Evolutionary conservation across 139 green algal genomes (phyloP).

Genomic region (Coelastrella sp.): DNA sequence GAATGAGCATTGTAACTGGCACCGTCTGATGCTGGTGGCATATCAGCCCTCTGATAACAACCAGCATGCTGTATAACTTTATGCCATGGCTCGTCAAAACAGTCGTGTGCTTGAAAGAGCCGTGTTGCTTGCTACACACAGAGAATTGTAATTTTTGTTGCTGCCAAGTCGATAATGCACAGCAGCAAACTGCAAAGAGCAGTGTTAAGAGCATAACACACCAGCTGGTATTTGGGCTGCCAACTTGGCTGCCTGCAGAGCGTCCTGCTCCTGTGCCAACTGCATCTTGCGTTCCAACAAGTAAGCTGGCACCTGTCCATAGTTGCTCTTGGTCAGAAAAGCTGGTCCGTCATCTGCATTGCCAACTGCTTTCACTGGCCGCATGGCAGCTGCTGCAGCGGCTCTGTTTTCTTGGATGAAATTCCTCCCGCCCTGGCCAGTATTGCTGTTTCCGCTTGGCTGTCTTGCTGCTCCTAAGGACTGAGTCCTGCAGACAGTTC

Average conservation of each 20-base stretch:
- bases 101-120: too few relatives aligned
- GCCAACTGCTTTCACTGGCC: constrained; percentile 17
- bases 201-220: too few relatives aligned
- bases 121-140: too few relatives aligned
- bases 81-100: too few relatives aligned
- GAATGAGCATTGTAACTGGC: too few relatives aligned
- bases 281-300: constrained; percentile 75
- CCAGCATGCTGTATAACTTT: background rate
- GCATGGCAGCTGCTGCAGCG: constrained; percentile 34
- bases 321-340: constrained; percentile 63
- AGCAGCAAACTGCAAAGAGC: too few relatives aligned
- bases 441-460: background rate
- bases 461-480: background rate
- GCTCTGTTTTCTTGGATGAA: constrained; percentile 69
- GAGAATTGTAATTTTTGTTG: too few relatives aligned
- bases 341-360: constrained; percentile 11
- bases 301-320: constrained; percentile 66
- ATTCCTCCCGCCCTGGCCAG: constrained; percentile 34
- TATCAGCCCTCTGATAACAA: background rate
- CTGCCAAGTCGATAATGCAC: too few relatives aligned
- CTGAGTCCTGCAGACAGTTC: background rate
- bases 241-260: constrained; percentile 57
- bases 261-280: constrained; percentile 57
- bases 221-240: constrained; percentile 65
- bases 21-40: background rate